Conservation (phyloP, 1,284 basidiomycete species). For the Boletus mariae region DNA sequence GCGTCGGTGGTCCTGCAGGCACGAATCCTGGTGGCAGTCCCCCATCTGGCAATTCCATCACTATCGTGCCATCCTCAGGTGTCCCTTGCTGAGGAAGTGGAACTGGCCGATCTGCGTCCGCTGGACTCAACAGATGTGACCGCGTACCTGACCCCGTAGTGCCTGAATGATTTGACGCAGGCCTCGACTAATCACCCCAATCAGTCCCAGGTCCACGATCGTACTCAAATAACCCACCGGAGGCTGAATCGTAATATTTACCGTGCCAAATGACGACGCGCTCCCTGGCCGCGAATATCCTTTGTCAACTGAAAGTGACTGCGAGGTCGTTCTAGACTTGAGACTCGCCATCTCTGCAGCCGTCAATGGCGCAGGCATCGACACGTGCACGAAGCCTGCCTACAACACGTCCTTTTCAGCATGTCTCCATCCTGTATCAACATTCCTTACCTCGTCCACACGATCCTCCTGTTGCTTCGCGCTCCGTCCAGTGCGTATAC, state of each 20-base stretch:
- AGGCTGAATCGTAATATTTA: slow-evolving; percentile 33
- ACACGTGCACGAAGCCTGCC: slow-evolving; percentile 35
- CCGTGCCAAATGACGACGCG: slow-evolving; percentile 31
- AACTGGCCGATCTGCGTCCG: slow-evolving; percentile 32
- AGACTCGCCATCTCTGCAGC: slow-evolving; percentile 24
- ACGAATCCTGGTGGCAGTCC: slow-evolving; percentile 30
- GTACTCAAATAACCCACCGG: slow-evolving; percentile 21
- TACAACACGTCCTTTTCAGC: slow-evolving; percentile 9
- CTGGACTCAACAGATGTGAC: slow-evolving; percentile 29
- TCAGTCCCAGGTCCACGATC: slow-evolving; percentile 1
- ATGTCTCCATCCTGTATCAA: slow-evolving; percentile 1
- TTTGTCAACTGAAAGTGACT: slow-evolving; percentile 25
- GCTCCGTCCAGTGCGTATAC: slow-evolving; percentile 16
- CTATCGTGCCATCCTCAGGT: slow-evolving; percentile 11
- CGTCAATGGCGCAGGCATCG: slow-evolving; percentile 30
- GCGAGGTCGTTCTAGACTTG: slow-evolving; percentile 18
- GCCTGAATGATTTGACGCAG: slow-evolving; percentile 29
- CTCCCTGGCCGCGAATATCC: slow-evolving; percentile 24
- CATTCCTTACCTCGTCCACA: slow-evolving; percentile 29
- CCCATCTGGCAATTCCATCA: slow-evolving; percentile 24
- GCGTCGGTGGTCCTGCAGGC: slow-evolving; percentile 20
- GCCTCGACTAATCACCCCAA: slow-evolving; percentile 24
- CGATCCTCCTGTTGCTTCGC: slow-evolving; percentile 22
- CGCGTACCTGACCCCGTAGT: slow-evolving; percentile 24
- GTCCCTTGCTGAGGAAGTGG: slow-evolving; percentile 25